phyloP scores from a whole-genome alignment of 169 alveolate genomes.

The Plasmodium fragile region DNA sequence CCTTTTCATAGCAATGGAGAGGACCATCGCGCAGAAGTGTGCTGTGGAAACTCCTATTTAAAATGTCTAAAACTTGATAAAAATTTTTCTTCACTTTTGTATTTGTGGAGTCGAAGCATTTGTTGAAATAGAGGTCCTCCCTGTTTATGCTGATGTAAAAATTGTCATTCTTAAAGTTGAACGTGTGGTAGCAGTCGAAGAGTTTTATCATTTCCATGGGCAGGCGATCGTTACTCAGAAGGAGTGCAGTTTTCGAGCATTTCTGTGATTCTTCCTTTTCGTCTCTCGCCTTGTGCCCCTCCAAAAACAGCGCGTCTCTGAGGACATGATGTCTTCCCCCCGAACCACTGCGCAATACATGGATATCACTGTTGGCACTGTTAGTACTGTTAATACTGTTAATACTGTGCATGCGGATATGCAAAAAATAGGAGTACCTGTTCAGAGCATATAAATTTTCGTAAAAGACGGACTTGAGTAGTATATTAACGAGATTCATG shows the following conservation, averaged over 20 bases:
- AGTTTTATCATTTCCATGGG: slow-evolving; percentile 17
- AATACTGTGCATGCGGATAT: not conserved
- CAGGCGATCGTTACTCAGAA: not conserved
- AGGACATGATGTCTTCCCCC: not conserved
- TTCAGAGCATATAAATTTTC: slow-evolving; percentile 46
- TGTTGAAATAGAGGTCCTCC: slow-evolving; percentile 68
- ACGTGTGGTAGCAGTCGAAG: slow-evolving; percentile 15
- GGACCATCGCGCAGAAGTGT: not conserved
- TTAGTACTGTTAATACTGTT: not conserved
- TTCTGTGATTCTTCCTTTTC: not conserved
- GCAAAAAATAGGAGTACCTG: not conserved
- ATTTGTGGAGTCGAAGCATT: slow-evolving; percentile 21
- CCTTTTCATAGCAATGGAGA: not conserved
- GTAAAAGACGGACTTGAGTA: slow-evolving; percentile 34
- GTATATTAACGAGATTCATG: slow-evolving; percentile 28
- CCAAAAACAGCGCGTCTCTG: not conserved
- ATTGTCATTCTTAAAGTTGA: slow-evolving; percentile 20
- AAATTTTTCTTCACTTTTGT: slow-evolving; percentile 21
- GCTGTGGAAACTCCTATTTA: slow-evolving; percentile 6
- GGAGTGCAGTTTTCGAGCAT: not conserved
- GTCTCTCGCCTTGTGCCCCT: not conserved
- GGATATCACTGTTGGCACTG: not conserved
- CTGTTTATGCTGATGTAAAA: slow-evolving; percentile 58
- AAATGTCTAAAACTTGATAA: slow-evolving; percentile 26
- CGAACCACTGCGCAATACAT: not conserved